phyloP scores from a whole-genome alignment of 768 basidiomycete species.

The Lactarius pseudohatsudake region DNA sequence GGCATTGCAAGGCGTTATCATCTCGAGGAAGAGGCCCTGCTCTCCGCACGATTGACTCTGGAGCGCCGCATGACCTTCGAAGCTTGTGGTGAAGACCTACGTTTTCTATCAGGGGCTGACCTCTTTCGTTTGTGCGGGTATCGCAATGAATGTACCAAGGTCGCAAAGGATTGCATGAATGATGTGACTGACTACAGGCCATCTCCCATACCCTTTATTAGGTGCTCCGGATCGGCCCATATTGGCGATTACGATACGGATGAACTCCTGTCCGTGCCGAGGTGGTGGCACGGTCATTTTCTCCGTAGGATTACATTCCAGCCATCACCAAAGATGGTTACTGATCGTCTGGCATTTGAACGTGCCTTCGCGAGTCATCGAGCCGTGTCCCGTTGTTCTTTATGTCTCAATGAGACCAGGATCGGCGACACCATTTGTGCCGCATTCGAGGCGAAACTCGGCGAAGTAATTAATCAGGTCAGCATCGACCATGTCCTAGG shows the following conservation, averaged over 20 bases:
- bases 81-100: conserved; percentile 14
- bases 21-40: conserved; percentile 8
- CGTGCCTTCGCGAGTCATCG: not conserved
- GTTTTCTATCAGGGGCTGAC: conserved; percentile 12
- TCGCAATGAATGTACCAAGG: conserved; percentile 7
- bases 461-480: conserved; percentile 4
- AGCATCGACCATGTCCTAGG: not conserved
- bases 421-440: conserved; percentile 2
- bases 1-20: conserved; percentile 18
- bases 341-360: conserved; percentile 12
- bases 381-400: not conserved
- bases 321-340: conserved; percentile 10
- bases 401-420: conserved; percentile 2
- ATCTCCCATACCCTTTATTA: no score
- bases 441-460: conserved; percentile 3
- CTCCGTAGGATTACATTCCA: not conserved
- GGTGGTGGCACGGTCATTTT: conserved; percentile 19
- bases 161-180: not conserved
- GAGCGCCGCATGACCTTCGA: conserved; percentile 7
- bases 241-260: not conserved
- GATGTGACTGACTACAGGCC: no score
- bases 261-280: not conserved
- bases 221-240: no score
- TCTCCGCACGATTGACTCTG: conserved; percentile 9
- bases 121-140: conserved; percentile 8